Evolutionary conservation across 768 basidiomycete genomes (phyloP), one percentile per base, ranked within the genome.

Genomic region (Rhizopogon roseolus): DNA sequence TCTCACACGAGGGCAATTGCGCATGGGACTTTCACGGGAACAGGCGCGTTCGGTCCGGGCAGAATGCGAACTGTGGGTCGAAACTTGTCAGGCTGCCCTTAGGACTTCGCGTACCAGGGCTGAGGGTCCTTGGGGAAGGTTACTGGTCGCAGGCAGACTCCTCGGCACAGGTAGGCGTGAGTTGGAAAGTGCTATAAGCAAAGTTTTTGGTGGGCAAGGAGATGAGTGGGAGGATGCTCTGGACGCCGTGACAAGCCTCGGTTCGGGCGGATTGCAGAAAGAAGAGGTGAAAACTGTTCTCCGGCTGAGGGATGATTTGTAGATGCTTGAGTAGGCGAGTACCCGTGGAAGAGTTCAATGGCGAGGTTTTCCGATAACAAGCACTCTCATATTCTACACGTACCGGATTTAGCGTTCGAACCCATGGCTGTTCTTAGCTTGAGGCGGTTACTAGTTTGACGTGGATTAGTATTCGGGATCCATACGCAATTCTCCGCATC

Each of bases 21-120:
- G 62, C 6, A 48, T 50, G 6, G 60, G 57, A 41, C 52, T 70
- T 22, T 60, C 65, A 34, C 65, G 57, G 4, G 19, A 52, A 3
- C 86, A 91, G 52, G 90, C 86, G 5, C 77, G 75, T 54, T 71
- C 73, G 19, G 76, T 96, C 19, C 74, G 74, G 19, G 79, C 80
- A 1, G 94, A 98, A 67, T 84, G 82, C 73, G 79, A 85, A 63
- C 76, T 92, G 45, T 93, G 94, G 93, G 77, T 86, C 5, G 88
- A 91, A 69, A 87, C 89, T 6, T 90, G 85, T 54, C 79, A 81
- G 27, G 69, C 73, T 19, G 86, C 83, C 2, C 69, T 93, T 38
- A 64, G 56, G n/a, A 60, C 59, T n/a, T 67, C 68, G 17, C 76
- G 66, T 60, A 72, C 68, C 50, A 78, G 83, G 16, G 78, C 86